phyloP scores from a whole-genome alignment of 306 rosid genomes.

The Calophaca sinica region DNA sequence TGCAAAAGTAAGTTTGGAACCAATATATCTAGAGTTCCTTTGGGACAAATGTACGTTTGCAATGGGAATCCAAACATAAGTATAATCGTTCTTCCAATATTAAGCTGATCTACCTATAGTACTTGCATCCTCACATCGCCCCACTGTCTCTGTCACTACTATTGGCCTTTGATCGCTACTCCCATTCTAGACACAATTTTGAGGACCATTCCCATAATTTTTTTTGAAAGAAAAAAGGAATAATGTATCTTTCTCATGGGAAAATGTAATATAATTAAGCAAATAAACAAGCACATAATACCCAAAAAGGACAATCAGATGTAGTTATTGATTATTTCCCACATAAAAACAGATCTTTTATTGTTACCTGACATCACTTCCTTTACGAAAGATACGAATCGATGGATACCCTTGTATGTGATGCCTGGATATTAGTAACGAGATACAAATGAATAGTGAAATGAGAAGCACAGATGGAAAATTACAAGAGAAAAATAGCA shows the following conservation, averaged over 20 bases:
- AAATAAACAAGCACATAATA: constrained; percentile 15
- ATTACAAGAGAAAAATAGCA: constrained; percentile 25
- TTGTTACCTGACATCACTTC: constrained; percentile 88
- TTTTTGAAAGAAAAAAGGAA: background rate
- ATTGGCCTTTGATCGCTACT: constrained; percentile 22
- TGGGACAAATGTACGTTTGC: no score
- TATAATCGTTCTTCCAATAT: background rate
- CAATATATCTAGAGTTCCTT: no score
- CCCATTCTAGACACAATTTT: constrained; percentile 6
- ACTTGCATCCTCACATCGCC: constrained; percentile 21
- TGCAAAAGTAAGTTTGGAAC: no score
- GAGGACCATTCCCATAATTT: constrained; percentile 8
- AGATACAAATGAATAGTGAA: constrained; percentile 36
- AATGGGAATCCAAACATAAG: no score
- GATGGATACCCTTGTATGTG: constrained; percentile 99
- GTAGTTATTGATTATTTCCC: background rate
- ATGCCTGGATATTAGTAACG: constrained; percentile 65
- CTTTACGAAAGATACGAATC: constrained; percentile 95
- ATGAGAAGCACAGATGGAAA: constrained; percentile 25
- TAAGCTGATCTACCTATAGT: constrained; percentile 30
- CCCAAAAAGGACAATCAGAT: background rate
- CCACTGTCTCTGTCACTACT: constrained; percentile 15
- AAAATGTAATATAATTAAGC: constrained; percentile 25
- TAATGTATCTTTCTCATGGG: background rate
- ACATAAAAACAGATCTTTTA: background rate